Base-by-base conservation (phyloP, 2,329 filamentous ascomycete genomes). In the Neofusicoccum laricinum region DNA sequence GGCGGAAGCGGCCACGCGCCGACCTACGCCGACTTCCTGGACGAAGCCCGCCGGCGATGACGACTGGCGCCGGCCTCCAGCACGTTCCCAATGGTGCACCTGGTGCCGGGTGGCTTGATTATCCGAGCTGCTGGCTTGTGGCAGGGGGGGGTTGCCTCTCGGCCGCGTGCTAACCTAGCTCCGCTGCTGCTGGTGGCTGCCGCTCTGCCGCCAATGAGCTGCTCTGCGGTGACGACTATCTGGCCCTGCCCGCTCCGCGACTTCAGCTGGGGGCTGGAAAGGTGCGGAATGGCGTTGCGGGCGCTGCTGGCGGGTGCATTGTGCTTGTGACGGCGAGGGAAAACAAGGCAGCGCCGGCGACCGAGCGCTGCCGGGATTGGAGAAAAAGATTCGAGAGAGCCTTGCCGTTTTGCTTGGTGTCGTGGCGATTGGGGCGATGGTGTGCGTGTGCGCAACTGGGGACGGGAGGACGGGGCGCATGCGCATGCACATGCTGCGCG, bases 61-160 rank as follows among this genome's bases (percentile, higher is more conserved):
- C 48, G 48, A 50, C 48, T 50, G 48, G 48, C 19, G 5, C 41
- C 41, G 14, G 41, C 5, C 8, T 17, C 15, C 3, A 19, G 19
- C 19, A 30, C 25, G 25, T 6, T 30, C 25, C 25, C 25, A 30
- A 30, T 38, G 36, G 36, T 38, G 14, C 36, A 11, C 14, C 1
- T 49, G 46, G 15, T 32, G 46, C 49, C 49, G 30, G 49, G 49
- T 51, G 49, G 49, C 49, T 51, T 51, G 32, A 51, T 51, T 51
- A 51, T 51, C 49, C 49, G 49, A 51, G 49, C 41, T 43, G n/a
- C 41, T 30, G 14, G 46, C 21, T 25, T 12, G 12, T 11, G 2
- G 32, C 49, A 51, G 32, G 48, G 48, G 34, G 34, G 2, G 7
- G n/a, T 10, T 48, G 43, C 15, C 46, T 7, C 46, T 32, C 46